Conservation (phyloP, 2,329 filamentous ascomycete species). For the Aspergillus clavatus region DNA sequence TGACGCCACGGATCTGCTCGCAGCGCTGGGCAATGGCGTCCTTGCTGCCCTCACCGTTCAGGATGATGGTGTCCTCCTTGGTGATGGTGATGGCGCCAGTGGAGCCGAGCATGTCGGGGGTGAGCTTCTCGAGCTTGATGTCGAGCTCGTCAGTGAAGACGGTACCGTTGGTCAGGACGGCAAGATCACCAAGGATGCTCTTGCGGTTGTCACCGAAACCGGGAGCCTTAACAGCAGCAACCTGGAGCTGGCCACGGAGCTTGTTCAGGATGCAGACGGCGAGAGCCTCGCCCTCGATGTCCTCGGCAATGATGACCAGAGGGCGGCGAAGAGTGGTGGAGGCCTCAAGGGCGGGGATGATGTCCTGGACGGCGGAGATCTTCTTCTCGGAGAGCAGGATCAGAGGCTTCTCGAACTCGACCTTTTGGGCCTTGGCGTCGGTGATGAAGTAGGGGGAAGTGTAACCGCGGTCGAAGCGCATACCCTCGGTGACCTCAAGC, state of each 20-base stretch:
- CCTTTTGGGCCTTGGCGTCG: slow-evolving; percentile 96
- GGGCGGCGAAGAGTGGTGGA: slow-evolving; percentile 93
- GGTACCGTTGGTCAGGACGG: slow-evolving; percentile 89
- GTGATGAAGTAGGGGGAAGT: slow-evolving; percentile 99
- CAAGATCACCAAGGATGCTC: slow-evolving; percentile 96
- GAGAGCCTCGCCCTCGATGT: slow-evolving; percentile 97
- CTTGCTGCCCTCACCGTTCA: slow-evolving; percentile 96
- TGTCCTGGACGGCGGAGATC: slow-evolving; percentile 98
- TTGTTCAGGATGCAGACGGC: slow-evolving; percentile 99
- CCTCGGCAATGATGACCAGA: slow-evolving; percentile 97
- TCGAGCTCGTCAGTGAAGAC: slow-evolving; percentile 99
- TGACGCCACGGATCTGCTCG: slow-evolving; percentile 98
- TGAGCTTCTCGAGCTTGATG: slow-evolving; percentile 98
- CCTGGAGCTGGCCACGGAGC: slow-evolving; percentile 98
- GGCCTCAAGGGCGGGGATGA: slow-evolving; percentile 94
- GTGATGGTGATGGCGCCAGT: slow-evolving; percentile 99
- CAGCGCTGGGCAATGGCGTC: slow-evolving; percentile 90
- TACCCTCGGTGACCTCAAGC: slow-evolving; percentile 98
- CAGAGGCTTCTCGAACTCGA: slow-evolving; percentile 98
- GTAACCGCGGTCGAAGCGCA: slow-evolving; percentile 99
- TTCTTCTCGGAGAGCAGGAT: slow-evolving; percentile 99
- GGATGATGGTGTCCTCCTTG: slow-evolving; percentile 98
- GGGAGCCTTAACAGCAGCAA: slow-evolving; percentile 96
- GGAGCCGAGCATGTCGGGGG: slow-evolving; percentile 89
- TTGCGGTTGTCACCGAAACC: slow-evolving; percentile 99